Evolutionary conservation across 768 basidiomycete genomes (phyloP).

Genomic region (Lanmaoa rubissima): DNA sequence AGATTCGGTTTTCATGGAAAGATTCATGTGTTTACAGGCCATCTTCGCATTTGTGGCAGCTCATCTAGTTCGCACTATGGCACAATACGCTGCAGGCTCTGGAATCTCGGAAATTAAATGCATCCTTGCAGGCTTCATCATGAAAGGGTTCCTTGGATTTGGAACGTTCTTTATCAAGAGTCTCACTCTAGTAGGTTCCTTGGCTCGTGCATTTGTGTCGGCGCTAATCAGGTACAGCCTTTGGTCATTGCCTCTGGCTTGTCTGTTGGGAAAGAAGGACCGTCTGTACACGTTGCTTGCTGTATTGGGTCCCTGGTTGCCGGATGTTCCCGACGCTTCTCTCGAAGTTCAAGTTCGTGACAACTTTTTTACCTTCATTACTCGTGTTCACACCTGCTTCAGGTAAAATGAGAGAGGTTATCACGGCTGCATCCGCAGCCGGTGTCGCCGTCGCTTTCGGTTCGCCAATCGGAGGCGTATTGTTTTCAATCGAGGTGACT

Average conservation of each 20-base stretch:
- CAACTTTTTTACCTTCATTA: background rate
- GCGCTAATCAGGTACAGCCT: conserved; percentile 54
- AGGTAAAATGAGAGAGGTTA: conserved; percentile 86
- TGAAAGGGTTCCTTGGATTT: conserved; percentile 91
- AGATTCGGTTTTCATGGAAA: background rate
- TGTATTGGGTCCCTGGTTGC: conserved; percentile 92
- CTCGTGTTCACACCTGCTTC: conserved; percentile 15
- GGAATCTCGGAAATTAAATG: conserved; percentile 99
- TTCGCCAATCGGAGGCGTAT: conserved; percentile 94
- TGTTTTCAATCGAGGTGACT: conserved; percentile 93
- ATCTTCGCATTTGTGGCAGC: conserved; percentile 84
- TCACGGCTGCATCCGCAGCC: conserved; percentile 94
- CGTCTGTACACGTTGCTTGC: conserved; percentile 96
- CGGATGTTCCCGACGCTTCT: conserved; percentile 75
- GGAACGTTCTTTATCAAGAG: conserved; percentile 94
- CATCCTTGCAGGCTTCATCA: conserved; percentile 94
- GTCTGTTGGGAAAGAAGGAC: conserved; percentile 97
- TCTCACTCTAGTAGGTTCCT: conserved; percentile 73
- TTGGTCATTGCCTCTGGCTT: conserved; percentile 95
- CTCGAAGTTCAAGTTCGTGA: conserved; percentile 78
- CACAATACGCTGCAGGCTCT: conserved; percentile 95
- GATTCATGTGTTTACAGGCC: conserved; percentile 45
- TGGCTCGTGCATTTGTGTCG: background rate
- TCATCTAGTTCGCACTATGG: conserved; percentile 83
- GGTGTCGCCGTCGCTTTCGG: conserved; percentile 99